A percentile compares a stretch with the other conserved stretches of the same genome.
phyloP scores from a whole-genome alignment of 2,329 filamentous ascomycete genomes.

The Monosporascus sp. region DNA sequence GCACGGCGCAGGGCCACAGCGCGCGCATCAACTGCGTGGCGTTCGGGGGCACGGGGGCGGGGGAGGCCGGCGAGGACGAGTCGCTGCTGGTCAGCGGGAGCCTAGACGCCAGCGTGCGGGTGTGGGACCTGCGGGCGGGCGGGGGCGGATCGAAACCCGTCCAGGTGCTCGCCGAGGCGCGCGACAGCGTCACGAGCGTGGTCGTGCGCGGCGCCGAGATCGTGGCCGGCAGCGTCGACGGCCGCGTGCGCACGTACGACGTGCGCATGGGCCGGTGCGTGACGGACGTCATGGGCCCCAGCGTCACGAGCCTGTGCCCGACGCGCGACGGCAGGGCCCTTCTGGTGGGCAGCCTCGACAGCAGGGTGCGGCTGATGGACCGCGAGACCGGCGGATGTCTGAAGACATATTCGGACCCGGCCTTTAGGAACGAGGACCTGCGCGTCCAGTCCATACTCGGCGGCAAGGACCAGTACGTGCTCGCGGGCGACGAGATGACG shows the following conservation, averaged over 20 bases:
- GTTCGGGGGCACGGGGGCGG: slow-evolving; percentile 37
- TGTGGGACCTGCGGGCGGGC: slow-evolving; percentile 64
- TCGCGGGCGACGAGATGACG: slow-evolving; percentile 72
- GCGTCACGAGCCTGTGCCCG: slow-evolving; percentile 69
- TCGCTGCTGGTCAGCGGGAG: slow-evolving; percentile 66
- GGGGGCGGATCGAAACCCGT: slow-evolving; percentile 53
- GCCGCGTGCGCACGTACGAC: slow-evolving; percentile 76
- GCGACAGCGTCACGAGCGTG: slow-evolving; percentile 57
- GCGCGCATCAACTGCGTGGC: slow-evolving; percentile 63
- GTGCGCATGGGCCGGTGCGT: slow-evolving; percentile 66
- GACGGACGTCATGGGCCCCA: slow-evolving; percentile 63
- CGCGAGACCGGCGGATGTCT: slow-evolving; percentile 67
- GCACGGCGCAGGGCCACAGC: slow-evolving; percentile 56
- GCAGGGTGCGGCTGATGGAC: slow-evolving; percentile 75
- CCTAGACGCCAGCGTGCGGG: slow-evolving; percentile 67
- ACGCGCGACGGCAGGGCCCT: slow-evolving; percentile 69
- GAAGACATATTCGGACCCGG: slow-evolving; percentile 59
- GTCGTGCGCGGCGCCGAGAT: slow-evolving; percentile 51
- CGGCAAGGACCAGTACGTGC: slow-evolving; percentile 67
- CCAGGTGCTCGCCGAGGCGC: slow-evolving; percentile 67
- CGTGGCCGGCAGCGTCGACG: slow-evolving; percentile 76
- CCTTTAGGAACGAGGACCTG: slow-evolving; percentile 60
- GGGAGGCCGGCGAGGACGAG: slow-evolving; percentile 73
- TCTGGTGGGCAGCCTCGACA: slow-evolving; percentile 71
- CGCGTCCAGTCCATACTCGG: slow-evolving; percentile 74